Evolutionary conservation across 176 grass and related monocot species (phyloP).

Genomic region (Aegilops bicornis): DNA sequence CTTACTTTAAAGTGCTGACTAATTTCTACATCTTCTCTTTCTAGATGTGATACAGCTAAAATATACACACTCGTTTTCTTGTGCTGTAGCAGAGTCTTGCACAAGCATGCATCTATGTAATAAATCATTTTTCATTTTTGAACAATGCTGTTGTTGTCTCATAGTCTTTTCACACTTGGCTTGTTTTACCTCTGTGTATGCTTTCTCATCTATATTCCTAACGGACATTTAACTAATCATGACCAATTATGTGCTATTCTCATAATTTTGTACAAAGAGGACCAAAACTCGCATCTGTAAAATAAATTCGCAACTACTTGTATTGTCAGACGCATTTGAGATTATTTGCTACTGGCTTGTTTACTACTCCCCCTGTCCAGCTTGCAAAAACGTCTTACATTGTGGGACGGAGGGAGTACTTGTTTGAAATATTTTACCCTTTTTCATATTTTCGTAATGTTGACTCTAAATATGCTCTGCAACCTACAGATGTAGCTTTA

Average conservation of each 20-base stretch:
- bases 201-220: not conserved
- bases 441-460: not conserved
- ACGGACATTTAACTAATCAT: conserved; percentile 5
- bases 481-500: conserved; percentile 86
- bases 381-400: too few species aligned
- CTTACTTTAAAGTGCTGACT: not conserved
- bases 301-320: not conserved
- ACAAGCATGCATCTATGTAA: not conserved
- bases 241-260: not conserved
- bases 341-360: not conserved
- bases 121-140: not conserved
- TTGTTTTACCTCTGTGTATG: not conserved
- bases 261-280: not conserved
- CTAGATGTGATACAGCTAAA: not conserved
- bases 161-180: not conserved
- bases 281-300: not conserved
- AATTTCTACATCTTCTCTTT: not conserved
- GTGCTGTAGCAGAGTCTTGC: not conserved
- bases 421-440: not conserved
- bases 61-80: not conserved
- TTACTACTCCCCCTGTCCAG: not conserved
- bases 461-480: conserved; percentile 13
- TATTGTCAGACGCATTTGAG: not conserved
- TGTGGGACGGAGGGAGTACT: too few species aligned
- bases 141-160: conserved; percentile 2